Percentiles rank a stretch among this genome's conserved stretches.
These are phyloP conservation scores for Amanita thiersii DNA, from an alignment of 768 basidiomycete species.

Conservation along the genomic window DNA sequence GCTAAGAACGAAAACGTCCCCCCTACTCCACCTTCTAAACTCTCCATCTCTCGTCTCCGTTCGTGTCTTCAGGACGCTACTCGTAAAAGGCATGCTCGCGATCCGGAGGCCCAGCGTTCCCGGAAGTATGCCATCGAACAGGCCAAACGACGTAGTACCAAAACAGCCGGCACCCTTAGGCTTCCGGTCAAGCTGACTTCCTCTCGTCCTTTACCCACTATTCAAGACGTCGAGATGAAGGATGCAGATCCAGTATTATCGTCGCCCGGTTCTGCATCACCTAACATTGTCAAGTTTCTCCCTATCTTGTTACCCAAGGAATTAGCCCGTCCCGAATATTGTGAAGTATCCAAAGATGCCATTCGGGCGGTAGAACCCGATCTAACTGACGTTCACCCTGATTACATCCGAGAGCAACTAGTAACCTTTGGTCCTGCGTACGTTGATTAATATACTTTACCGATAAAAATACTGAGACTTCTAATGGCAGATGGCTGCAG, in stretches of 20 bases:
- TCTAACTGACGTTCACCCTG: slow-evolving; percentile 35
- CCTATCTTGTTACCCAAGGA: slow-evolving; percentile 40
- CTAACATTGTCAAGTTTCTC: too few relatives aligned
- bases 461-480: slow-evolving; percentile 2
- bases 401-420: slow-evolving; percentile 47
- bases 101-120: slow-evolving; percentile 18
- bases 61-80: slow-evolving; percentile 17
- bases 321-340: slow-evolving; percentile 43
- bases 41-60: slow-evolving; percentile 15
- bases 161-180: slow-evolving; percentile 13
- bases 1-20: slow-evolving; percentile 11
- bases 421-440: slow-evolving; percentile 34
- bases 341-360: slow-evolving; percentile 36
- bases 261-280: slow-evolving; percentile 18
- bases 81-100: slow-evolving; percentile 32
- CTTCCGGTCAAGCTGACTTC: too few relatives aligned
- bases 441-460: slow-evolving; percentile 15
- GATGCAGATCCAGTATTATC: slow-evolving; percentile 15
- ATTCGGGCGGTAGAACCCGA: slow-evolving; percentile 43
- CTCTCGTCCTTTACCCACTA: slow-evolving; percentile 17
- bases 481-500: slow-evolving; percentile 26
- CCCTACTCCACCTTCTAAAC: too few relatives aligned
- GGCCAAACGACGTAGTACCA: slow-evolving; percentile 26
- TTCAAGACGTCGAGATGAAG: slow-evolving; percentile 24
- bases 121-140: slow-evolving; percentile 27